phyloP scores from a whole-genome alignment of 169 alveolate species.

The Plasmodium sp. region DNA sequence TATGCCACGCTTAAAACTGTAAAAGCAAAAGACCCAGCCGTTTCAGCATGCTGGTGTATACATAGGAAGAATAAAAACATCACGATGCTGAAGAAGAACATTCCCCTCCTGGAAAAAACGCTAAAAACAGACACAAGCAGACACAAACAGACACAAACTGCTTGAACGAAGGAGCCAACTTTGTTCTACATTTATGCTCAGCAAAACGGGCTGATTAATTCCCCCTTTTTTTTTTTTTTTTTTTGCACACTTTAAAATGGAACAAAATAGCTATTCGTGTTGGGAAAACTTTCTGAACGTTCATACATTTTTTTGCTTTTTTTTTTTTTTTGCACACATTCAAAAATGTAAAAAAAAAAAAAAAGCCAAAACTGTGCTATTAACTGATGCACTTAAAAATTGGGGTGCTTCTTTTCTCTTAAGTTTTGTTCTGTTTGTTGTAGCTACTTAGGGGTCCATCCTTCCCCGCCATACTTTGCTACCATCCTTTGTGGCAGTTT shows the following conservation, averaged over 20 bases:
- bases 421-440: not conserved
- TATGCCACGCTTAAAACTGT: not conserved
- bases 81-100: not conserved
- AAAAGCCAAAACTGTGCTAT: not conserved
- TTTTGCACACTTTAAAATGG: constrained; percentile 7
- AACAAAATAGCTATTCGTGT: not conserved
- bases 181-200: constrained; percentile 31
- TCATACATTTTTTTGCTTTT: constrained; percentile 20
- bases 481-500: not conserved
- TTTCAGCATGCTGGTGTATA: not conserved
- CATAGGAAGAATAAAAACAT: not conserved
- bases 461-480: not conserved
- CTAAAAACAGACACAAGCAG: not conserved
- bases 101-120: not conserved
- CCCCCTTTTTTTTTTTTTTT: constrained; percentile 12
- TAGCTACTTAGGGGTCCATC: not conserved
- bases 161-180: not conserved
- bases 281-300: constrained; percentile 35
- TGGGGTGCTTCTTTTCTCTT: not conserved
- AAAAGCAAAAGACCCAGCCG: not conserved
- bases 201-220: not conserved
- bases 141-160: not conserved
- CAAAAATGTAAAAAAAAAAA: constrained; percentile 13
- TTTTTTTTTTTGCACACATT: constrained; percentile 18
- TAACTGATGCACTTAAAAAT: not conserved